Evolutionary conservation across 768 basidiomycete genomes (phyloP), one percentile per base, ranked within the genome.

Genomic region (Fomitopsis serialis): DNA sequence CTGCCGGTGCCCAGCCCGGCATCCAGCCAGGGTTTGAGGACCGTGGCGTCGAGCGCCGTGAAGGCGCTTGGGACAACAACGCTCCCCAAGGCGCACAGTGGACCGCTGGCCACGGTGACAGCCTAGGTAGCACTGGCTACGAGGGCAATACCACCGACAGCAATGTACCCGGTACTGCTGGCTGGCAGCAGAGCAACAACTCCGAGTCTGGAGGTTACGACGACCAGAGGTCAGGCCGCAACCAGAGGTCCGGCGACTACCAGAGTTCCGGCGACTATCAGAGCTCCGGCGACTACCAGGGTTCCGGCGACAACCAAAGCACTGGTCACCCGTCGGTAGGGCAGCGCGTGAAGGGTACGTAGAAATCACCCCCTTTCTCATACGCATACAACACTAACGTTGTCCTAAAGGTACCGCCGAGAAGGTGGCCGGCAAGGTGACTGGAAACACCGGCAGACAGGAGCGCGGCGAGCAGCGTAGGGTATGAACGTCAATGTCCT

Each of bases 291-390:
- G 27, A 40, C 42, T 50, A 57, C 49, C 46, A 42, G 48, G 34
- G 47, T 24, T 45, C 42, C 24, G 27, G 7, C 42, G n/a, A 24
- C 21, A 36, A n/a, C 21, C 45, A 42, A 11, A 51, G 54, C 23
- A 35, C 52, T 11, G 51, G 49, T 0, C 53, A 58, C 46, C 36
- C 54, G 3, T 56, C 56, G 11, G 29, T 54, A 42, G 55, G 54
- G 35, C 45, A 61, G 42, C 45, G 53, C 7, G 22, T 58, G 21
- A 61, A 54, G 48, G 60, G 60, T 61, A 45, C 2, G 54, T 40
- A n/a, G n/a, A n/a, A n/a, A n/a, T n/a, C n/a, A n/a, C n/a, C n/a
- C n/a, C n/a, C n/a, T n/a, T n/a, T n/a, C n/a, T n/a, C n/a, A n/a
- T n/a, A n/a, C n/a, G n/a, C n/a, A n/a, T n/a, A n/a, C n/a, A n/a